phyloP scores from a whole-genome alignment of 495 filamentous ascomycete genomes.

The Penicillium antarcticum region DNA sequence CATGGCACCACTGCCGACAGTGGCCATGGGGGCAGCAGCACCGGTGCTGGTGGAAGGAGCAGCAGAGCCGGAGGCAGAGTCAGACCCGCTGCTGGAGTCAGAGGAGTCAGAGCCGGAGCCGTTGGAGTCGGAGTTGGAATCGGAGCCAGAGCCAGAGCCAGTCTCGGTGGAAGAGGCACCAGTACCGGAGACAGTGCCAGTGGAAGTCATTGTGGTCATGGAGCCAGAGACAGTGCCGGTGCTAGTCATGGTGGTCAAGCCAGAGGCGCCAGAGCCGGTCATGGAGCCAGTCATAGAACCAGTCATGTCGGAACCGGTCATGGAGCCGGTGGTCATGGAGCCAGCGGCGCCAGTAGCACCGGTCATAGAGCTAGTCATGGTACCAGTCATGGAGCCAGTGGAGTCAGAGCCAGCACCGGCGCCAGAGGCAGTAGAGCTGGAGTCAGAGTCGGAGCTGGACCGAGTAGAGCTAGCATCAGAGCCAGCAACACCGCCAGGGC shows the following conservation, averaged over 20 bases:
- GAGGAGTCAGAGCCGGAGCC: constrained; percentile 6
- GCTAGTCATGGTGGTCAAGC: constrained; percentile 6
- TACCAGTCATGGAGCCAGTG: background rate
- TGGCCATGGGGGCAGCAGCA: constrained; percentile 32
- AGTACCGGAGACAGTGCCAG: constrained; percentile 12
- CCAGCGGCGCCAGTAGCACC: background rate
- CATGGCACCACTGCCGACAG: constrained; percentile 33
- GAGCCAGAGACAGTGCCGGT: constrained; percentile 8
- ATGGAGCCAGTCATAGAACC: constrained; percentile 17
- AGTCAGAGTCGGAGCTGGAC: constrained; percentile 9
- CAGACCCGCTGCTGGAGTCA: constrained; percentile 3
- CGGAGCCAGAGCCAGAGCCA: constrained; percentile 15
- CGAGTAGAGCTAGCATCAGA: constrained; percentile 5
- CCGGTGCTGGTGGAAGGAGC: constrained; percentile 23
- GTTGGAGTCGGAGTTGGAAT: constrained; percentile 8
- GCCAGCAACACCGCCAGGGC: constrained; percentile 22
- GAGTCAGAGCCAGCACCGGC: constrained; percentile 13
- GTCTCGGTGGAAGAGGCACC: constrained; percentile 18
- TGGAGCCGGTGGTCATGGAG: background rate
- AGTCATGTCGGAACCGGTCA: background rate
- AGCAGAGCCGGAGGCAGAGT: constrained; percentile 14
- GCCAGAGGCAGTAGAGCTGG: constrained; percentile 14
- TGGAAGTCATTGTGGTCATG: constrained; percentile 10
- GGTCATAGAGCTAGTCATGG: background rate
- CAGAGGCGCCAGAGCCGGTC: constrained; percentile 9